phyloP scores from a whole-genome alignment of 495 filamentous ascomycete species.

The Neurospora hispaniola region DNA sequence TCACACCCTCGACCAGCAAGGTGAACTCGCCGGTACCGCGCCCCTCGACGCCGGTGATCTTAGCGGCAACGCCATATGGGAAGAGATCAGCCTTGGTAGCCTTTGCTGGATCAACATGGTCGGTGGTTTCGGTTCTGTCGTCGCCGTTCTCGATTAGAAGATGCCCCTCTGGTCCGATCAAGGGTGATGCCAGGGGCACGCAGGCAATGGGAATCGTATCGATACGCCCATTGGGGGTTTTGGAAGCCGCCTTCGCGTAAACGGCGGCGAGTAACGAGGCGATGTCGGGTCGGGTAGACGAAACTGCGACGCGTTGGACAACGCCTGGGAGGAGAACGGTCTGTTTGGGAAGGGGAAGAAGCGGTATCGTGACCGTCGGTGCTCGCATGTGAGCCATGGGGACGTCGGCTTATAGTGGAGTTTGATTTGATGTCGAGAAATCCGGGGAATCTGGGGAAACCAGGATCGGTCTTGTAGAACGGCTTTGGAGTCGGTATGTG shows the following conservation, averaged over 20 bases:
- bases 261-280: slow-evolving; percentile 69
- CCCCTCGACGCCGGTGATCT: slow-evolving; percentile 75
- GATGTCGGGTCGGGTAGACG: slow-evolving; percentile 66
- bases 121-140: slow-evolving; percentile 25
- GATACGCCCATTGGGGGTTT: slow-evolving; percentile 49
- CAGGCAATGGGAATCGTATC: slow-evolving; percentile 66
- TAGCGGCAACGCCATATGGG: slow-evolving; percentile 64
- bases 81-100: slow-evolving; percentile 65
- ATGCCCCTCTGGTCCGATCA: slow-evolving; percentile 59
- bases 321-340: slow-evolving; percentile 73
- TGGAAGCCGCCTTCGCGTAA: slow-evolving; percentile 53
- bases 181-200: slow-evolving; percentile 63
- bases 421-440: not conserved
- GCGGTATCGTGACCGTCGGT: slow-evolving; percentile 43
- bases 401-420: not conserved
- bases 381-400: slow-evolving; percentile 14
- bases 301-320: slow-evolving; percentile 62
- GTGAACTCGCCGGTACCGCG: slow-evolving; percentile 66
- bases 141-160: slow-evolving; percentile 50
- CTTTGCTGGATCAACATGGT: slow-evolving; percentile 29
- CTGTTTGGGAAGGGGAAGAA: slow-evolving; percentile 66
- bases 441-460: not conserved
- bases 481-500: not conserved
- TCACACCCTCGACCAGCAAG: slow-evolving; percentile 75
- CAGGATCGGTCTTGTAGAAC: not conserved